Evolutionary conservation across 1,284 basidiomycete species (phyloP).

Genomic region (Chondrostereum purpureum): DNA sequence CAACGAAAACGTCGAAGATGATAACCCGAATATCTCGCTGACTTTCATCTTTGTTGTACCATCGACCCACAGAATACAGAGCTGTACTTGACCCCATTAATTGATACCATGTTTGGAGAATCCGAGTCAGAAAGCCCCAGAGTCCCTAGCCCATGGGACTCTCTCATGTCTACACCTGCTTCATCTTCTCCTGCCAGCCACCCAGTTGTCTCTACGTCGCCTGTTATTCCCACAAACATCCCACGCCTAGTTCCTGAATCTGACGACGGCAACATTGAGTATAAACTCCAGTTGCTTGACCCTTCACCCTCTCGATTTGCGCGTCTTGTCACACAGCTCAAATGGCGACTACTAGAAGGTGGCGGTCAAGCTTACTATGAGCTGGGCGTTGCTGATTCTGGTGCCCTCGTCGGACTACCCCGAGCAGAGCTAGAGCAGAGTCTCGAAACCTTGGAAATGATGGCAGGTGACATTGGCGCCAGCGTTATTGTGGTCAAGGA

Average conservation of each 20-base stretch:
- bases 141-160: slow-evolving; percentile 75
- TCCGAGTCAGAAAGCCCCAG: slow-evolving; percentile 70
- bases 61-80: slow-evolving; percentile 3
- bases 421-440: slow-evolving; percentile 72
- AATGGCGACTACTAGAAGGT: slow-evolving; percentile 90
- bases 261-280: slow-evolving; percentile 79
- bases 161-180: slow-evolving; percentile 50
- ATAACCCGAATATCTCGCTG: slow-evolving; percentile 54
- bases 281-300: slow-evolving; percentile 75
- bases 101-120: slow-evolving; percentile 67
- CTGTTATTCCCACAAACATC: slow-evolving; percentile 25
- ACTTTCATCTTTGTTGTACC: too few relatives aligned
- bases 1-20: slow-evolving; percentile 31
- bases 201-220: slow-evolving; percentile 10
- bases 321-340: slow-evolving; percentile 86
- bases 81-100: slow-evolving; percentile 7
- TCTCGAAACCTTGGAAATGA: slow-evolving; percentile 79
- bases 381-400: slow-evolving; percentile 84
- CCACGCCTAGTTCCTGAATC: slow-evolving; percentile 69
- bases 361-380: slow-evolving; percentile 91
- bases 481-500: slow-evolving; percentile 85
- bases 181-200: slow-evolving; percentile 21
- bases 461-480: slow-evolving; percentile 89
- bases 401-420: slow-evolving; percentile 76
- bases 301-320: slow-evolving; percentile 69